Base-by-base conservation (phyloP, 2,329 filamentous ascomycete genomes). In the Aureobasidium musti region DNA sequence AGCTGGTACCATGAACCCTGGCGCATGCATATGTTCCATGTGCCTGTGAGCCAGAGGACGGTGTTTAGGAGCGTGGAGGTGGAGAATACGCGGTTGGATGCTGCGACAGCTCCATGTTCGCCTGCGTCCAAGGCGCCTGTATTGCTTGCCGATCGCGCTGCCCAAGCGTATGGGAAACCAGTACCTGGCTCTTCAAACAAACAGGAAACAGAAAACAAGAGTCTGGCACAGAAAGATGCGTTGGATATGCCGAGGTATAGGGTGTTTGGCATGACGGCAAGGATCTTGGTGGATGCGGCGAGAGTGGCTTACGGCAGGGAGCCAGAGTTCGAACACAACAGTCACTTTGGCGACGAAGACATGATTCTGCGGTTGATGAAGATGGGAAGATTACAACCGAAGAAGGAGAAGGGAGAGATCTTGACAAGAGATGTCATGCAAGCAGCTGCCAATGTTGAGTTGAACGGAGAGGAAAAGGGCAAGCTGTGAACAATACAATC, bases 191-290 rank as follows among this genome's bases (percentile, higher is more conserved):
- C 47, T 13, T 59, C 21, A 2, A 43, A 83, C 69, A 81, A 80
- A 68, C 79, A 23, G 13, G 23, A 83, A 68, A 76, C 83, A 52
- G 79, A 11, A n/a, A 30, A 61, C 1, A 37, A 49, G 52, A 60
- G 6, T 21, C n/a, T 37, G 19, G 39, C 37, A 19, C 45, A 53
- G 10, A 50, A 45, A 39, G 72, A 76, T 66, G 69, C 74, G 19
- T 63, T 75, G 30, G 65, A 71, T 28, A 72, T 75, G 67, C 71
- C 74, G 6, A 68, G 75, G 43, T 97, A 95, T 78, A 88, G 90
- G 71, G 92, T 98, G 5, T 97, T 93, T 85, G 94, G 94, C 19
- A 94, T 98, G 91, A 98, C 94, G 63, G 94, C 92, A 2, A 83
- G 92, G 63, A 94, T 98, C 65, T 77, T 97, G 65, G 91, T 97